Percentiles rank a stretch among this genome's conserved stretches.
Evolutionary conservation across 371 early-diverging fungal genomes (phyloP).

Genomic region (Lichtheimia corymbifera): DNA sequence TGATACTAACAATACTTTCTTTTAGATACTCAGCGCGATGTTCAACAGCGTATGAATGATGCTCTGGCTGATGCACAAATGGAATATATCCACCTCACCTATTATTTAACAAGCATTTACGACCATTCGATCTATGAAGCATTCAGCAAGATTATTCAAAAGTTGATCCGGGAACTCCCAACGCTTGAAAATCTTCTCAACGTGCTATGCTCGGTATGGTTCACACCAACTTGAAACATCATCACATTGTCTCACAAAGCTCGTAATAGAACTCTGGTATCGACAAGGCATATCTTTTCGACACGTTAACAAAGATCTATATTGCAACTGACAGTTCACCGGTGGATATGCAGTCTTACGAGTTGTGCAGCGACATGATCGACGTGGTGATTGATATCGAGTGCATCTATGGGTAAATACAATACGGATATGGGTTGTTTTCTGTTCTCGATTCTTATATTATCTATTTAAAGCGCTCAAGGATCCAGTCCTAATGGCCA

Average conservation of each 20-base stretch:
- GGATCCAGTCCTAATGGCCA: constrained; percentile 30
- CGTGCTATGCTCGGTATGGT: constrained; percentile 83
- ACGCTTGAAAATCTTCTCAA: constrained; percentile 92
- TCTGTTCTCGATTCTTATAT: neutral
- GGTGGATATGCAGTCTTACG: constrained; percentile 90
- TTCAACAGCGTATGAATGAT: constrained; percentile 87
- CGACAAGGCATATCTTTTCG: constrained; percentile 95
- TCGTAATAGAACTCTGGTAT: constrained; percentile 82
- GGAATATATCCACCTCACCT: constrained; percentile 78
- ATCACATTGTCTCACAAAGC: too few relatives aligned
- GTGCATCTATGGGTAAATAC: constrained; percentile 72
- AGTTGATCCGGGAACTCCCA: constrained; percentile 84
- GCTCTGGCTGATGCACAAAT: constrained; percentile 82
- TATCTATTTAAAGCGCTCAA: constrained; percentile 22
- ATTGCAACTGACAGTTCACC: constrained; percentile 95
- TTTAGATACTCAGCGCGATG: constrained; percentile 89
- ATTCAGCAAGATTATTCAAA: constrained; percentile 91
- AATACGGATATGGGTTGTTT: neutral
- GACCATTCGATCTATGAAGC: constrained; percentile 96
- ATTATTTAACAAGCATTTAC: constrained; percentile 92
- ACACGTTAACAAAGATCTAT: constrained; percentile 86
- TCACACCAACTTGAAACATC: too few relatives aligned
- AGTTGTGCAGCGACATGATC: constrained; percentile 94
- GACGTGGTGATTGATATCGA: constrained; percentile 90
- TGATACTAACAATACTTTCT: too few relatives aligned